Evolutionary conservation across 2,329 filamentous ascomycete species (phyloP), one percentile per base, ranked within the genome.

Genomic region (Colletotrichum neosansevieriae): DNA sequence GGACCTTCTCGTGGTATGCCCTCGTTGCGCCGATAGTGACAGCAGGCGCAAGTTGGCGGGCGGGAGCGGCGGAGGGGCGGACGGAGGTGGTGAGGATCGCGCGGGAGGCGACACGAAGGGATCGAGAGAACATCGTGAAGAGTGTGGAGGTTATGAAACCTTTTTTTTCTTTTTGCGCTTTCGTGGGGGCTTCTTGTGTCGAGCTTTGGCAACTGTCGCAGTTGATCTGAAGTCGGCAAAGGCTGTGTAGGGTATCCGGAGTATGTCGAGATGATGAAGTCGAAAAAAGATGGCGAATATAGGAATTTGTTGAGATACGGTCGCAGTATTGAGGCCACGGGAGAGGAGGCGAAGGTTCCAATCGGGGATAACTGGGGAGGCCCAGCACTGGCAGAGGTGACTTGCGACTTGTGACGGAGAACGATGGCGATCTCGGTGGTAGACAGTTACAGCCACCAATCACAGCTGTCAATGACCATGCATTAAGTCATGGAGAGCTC

Each of bases 1-100:
- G 86, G 72, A 92, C 84, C 78, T 86, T 86, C 77, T 86, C 84
- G 75, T 86, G 84, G 73, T 86, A 86, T 34, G 80, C 81, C 44
- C 84, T 80, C 59, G 78, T 80, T 61, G 82, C 77, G 57, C 80
- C 77, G 72, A 80, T 75, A 54, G 83, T 74, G 44, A 76, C 76
- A 32, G 79, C 77, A 65, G 79, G 81, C 40, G 82, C 76, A 63
- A 81, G 76, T 73, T 83, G 82, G 45, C 82, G 81, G 59, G 78
- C 76, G 64, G 80, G 71, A 65, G 79, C 70, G 61, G 79, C 73
- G 45, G 81, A 74, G 72, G 82, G 74, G 69, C 79, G 75, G 75
- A 82, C 66, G 73, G 82, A 75, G 63, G 79, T 76, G 36, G 80
- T 78, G 70, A 81, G 78, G 42, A 77, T 81, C 70, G 82, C 79